Evolutionary conservation across 2,329 filamentous ascomycete genomes (phyloP).

Genomic region (Albophoma yamanashiensis): DNA sequence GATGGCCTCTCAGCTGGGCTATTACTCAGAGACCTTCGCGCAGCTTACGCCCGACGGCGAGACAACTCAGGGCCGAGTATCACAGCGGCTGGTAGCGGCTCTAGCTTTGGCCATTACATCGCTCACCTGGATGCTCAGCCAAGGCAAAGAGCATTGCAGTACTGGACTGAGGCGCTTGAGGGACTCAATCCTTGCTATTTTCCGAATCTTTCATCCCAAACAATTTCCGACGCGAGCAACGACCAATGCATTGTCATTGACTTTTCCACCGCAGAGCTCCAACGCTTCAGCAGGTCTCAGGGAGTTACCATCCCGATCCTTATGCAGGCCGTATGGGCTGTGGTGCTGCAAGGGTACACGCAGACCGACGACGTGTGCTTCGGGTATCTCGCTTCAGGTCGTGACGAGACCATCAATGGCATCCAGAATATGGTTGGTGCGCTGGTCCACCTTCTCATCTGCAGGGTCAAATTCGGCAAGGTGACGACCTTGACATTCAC

Average conservation of each 20-base stretch:
- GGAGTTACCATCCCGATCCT: background rate
- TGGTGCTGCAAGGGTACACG: background rate
- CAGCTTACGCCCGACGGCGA: background rate
- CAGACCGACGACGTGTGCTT: background rate
- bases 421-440: slow-evolving; percentile 10
- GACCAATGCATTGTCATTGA: background rate
- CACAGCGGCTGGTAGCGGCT: background rate
- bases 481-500: background rate
- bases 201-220: background rate
- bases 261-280: background rate
- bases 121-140: background rate
- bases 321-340: background rate
- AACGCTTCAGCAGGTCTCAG: background rate
- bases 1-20: background rate
- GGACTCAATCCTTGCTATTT: background rate
- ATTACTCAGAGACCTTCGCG: background rate
- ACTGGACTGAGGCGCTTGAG: background rate
- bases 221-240: background rate
- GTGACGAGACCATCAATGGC: slow-evolving; percentile 8
- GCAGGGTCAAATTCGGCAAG: background rate
- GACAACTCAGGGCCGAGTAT: background rate
- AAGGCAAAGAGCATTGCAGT: background rate
- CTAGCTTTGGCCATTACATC: background rate
- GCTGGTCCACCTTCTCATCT: slow-evolving; percentile 4
- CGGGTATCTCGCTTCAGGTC: slow-evolving; percentile 9